These are phyloP conservation scores for Sodiomyces alkalinus DNA, from an alignment of 2,329 filamentous ascomycete genomes.

Conservation along the genomic window DNA sequence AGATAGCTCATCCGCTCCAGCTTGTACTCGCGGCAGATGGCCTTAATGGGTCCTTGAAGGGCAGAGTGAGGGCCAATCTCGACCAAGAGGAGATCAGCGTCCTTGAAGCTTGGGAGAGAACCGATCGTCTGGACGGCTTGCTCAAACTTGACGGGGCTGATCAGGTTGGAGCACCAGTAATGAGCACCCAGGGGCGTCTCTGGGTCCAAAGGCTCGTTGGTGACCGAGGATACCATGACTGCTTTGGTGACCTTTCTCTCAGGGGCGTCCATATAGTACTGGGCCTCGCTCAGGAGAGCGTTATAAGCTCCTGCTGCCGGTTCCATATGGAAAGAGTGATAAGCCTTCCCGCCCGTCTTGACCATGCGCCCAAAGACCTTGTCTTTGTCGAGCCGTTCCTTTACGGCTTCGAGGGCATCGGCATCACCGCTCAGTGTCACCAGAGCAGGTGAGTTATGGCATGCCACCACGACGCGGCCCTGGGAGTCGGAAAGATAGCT, in stretches of 20 bases:
- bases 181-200: slow-evolving; percentile 1
- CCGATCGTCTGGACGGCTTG: slow-evolving; percentile 1
- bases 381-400: too few species aligned
- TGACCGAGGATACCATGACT: background rate
- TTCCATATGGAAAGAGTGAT: too few species aligned
- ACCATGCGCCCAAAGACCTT: too few species aligned
- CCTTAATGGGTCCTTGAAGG: slow-evolving; percentile 2
- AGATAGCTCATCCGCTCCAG: slow-evolving; percentile 15
- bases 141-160: slow-evolving; percentile 3
- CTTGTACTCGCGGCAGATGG: slow-evolving; percentile 13
- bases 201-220: background rate
- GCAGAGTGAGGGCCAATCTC: slow-evolving; percentile 6
- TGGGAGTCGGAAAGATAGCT: too few species aligned
- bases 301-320: too few species aligned
- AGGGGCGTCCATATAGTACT: too few species aligned
- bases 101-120: too few species aligned
- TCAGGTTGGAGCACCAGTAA: slow-evolving; percentile 4
- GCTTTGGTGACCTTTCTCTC: too few species aligned
- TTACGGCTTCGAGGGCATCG: slow-evolving; percentile 11
- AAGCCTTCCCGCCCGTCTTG: too few species aligned
- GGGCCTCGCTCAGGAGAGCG: too few species aligned
- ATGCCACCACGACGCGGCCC: slow-evolving; percentile 14
- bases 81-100: slow-evolving; percentile 3
- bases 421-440: slow-evolving; percentile 13
- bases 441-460: slow-evolving; percentile 14